Base-by-base conservation (phyloP, 768 basidiomycete genomes). In the Agaricus sinodeliciosus region DNA sequence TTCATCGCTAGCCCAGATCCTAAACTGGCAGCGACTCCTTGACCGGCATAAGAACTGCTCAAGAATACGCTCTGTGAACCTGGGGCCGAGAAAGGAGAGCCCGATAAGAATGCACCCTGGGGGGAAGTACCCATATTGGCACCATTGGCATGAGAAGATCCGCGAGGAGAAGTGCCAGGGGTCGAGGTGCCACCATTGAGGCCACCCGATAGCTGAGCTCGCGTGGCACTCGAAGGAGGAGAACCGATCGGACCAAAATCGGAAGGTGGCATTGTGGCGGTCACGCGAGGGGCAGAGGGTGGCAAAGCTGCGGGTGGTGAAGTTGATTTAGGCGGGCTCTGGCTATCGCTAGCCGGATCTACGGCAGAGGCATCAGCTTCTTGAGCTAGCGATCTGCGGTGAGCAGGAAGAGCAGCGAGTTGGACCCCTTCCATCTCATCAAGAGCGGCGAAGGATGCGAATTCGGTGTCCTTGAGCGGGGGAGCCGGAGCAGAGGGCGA, bases 241-340 rank as follows among this genome's bases (percentile, higher is more conserved):
- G 88, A 89, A 2, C 90, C 90, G 55, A 92, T 90, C 13, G 90
- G 88, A 8, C 90, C 90, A 59, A 88, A 84, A 63, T 88, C 87
- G 43, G 72, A 63, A 48, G 71, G 64, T 31, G 73, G 57, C 43
- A 63, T 62, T 12, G 71, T 67, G 7, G 68, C 64, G 42, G 76
- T 68, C 25, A 75, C 70, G 35, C 80, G 81, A 11, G 80, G 81
- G 0, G 77, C 77, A 28, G 76, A 82, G 26, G 78, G 69, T 0
- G 84, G 83, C 27, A 84, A 73, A 1, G 79, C 73, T 11, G 71
- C 70, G 2, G 80, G 77, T 0, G 77, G 70, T 1, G 69, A 15
- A 50, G 53, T 50, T 55, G 47, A 61, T 56, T 69, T 65, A 55
- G 58, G 26, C 28, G 48, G 27, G 49, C 42, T 28, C 49, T 55